Evolutionary conservation across 306 rosid species (phyloP).

Genomic region (peach (Prunus persica)): DNA sequence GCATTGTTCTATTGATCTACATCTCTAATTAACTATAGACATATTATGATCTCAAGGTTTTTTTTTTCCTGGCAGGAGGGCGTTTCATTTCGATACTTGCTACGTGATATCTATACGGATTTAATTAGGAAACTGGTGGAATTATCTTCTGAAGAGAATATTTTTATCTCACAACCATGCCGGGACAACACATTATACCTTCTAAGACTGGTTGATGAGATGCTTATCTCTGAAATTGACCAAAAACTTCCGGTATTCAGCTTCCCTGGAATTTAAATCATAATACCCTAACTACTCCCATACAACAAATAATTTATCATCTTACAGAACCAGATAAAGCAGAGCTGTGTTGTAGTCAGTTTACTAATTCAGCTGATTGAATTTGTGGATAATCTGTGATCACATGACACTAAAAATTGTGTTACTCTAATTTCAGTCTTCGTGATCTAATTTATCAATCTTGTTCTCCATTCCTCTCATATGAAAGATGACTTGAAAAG

Average conservation of each 20-base stretch:
- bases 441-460: not conserved
- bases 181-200: constrained; percentile 88
- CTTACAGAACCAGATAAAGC: not conserved
- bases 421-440: not conserved
- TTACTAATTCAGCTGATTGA: not conserved
- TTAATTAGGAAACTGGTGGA: constrained; percentile 65
- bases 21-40: constrained; percentile 12
- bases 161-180: constrained; percentile 80
- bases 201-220: constrained; percentile 80
- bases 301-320: not conserved
- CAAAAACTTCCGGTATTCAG: constrained; percentile 74
- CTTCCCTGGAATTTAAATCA: constrained; percentile 22
- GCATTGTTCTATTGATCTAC: constrained; percentile 20
- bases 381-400: not conserved
- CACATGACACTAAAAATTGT: not conserved
- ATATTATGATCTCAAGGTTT: constrained; percentile 15
- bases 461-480: not conserved
- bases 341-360: constrained; percentile 4
- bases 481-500: not conserved
- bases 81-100: constrained; percentile 48
- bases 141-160: constrained; percentile 70
- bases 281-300: not conserved
- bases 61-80: constrained; percentile 47
- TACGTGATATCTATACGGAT: constrained; percentile 82
- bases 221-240: constrained; percentile 79